Evolutionary conservation across 768 basidiomycete genomes (phyloP).

Genomic region (Lepiota brunneoincarnata): DNA sequence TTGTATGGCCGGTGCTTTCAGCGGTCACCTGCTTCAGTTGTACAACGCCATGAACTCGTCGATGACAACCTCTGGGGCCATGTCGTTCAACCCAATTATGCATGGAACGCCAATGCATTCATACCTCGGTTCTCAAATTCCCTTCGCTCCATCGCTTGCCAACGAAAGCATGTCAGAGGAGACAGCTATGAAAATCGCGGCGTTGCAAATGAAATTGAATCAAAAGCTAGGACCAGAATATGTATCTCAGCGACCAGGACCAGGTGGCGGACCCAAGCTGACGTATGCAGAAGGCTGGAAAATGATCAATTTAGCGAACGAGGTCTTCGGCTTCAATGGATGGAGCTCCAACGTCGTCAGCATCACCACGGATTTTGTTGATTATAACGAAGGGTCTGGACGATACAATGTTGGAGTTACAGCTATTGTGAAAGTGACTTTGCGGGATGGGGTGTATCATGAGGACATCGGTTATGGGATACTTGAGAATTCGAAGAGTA

Average conservation of each 20-base stretch:
- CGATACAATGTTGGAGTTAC: constrained; percentile 75
- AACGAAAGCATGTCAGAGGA: constrained; percentile 52
- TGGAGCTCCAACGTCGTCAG: constrained; percentile 83
- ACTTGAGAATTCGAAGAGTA: constrained; percentile 81
- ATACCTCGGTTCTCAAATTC: constrained; percentile 22
- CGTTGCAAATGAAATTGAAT: constrained; percentile 77
- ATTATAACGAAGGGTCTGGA: constrained; percentile 65
- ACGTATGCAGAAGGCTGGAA: constrained; percentile 98
- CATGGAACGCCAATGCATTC: constrained; percentile 46
- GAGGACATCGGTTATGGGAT: constrained; percentile 94
- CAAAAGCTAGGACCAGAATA: constrained; percentile 94
- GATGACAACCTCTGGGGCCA: constrained; percentile 48
- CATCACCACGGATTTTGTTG: constrained; percentile 76
- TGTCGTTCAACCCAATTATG: constrained; percentile 60
- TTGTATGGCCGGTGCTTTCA: constrained; percentile 57
- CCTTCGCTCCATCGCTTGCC: constrained; percentile 11
- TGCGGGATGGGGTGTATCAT: constrained; percentile 85
- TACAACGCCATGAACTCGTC: constrained; percentile 32
- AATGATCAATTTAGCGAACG: constrained; percentile 96
- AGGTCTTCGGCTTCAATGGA: constrained; percentile 97
- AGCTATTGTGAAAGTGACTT: constrained; percentile 82
- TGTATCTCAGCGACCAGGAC: constrained; percentile 85
- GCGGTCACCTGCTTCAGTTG: constrained; percentile 54
- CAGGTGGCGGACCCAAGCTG: constrained; percentile 81
- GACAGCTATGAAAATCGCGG: constrained; percentile 62